phyloP scores from a whole-genome alignment of 2,329 filamentous ascomycete genomes.

The Fusarium robinianum region DNA sequence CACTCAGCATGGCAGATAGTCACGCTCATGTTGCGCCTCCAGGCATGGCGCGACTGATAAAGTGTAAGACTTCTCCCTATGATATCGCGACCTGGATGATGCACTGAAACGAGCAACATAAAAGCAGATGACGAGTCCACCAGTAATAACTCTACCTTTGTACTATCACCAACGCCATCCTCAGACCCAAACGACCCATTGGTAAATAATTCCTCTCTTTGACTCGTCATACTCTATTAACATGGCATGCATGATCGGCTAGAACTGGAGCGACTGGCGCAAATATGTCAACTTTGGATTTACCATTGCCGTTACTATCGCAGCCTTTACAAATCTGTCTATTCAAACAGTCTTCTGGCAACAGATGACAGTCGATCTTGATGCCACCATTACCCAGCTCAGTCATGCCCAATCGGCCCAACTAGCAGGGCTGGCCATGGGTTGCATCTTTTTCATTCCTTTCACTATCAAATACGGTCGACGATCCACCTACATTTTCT shows the following conservation, averaged over 20 bases:
- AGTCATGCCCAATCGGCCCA: slow-evolving; percentile 37
- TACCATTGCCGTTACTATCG: slow-evolving; percentile 35
- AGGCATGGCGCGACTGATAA: slow-evolving; percentile 24
- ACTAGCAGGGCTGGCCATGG: slow-evolving; percentile 40
- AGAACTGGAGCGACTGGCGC: slow-evolving; percentile 41
- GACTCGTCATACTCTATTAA: no score
- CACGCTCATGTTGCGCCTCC: slow-evolving; percentile 13
- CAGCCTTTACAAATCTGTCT: slow-evolving; percentile 37
- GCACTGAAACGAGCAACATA: not conserved
- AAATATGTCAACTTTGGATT: slow-evolving; percentile 39
- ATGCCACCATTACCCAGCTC: slow-evolving; percentile 32
- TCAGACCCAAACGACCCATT: slow-evolving; percentile 41
- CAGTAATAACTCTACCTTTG: slow-evolving; percentile 23
- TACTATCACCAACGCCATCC: slow-evolving; percentile 28
- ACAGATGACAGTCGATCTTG: slow-evolving; percentile 40
- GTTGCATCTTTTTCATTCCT: slow-evolving; percentile 43
- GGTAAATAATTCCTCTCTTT: slow-evolving; percentile 24
- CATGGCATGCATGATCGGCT: no score
- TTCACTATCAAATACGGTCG: slow-evolving; percentile 43
- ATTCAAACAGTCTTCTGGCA: slow-evolving; percentile 40
- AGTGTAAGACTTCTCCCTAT: slow-evolving; percentile 11
- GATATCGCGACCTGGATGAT: not conserved
- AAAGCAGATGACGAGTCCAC: slow-evolving; percentile 20
- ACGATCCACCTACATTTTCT: slow-evolving; percentile 39
- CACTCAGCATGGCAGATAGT: slow-evolving; percentile 15